These are phyloP conservation scores for Danielia reshetovae DNA, from an alignment of 805 yeast genomes.

Conservation along the genomic window DNA sequence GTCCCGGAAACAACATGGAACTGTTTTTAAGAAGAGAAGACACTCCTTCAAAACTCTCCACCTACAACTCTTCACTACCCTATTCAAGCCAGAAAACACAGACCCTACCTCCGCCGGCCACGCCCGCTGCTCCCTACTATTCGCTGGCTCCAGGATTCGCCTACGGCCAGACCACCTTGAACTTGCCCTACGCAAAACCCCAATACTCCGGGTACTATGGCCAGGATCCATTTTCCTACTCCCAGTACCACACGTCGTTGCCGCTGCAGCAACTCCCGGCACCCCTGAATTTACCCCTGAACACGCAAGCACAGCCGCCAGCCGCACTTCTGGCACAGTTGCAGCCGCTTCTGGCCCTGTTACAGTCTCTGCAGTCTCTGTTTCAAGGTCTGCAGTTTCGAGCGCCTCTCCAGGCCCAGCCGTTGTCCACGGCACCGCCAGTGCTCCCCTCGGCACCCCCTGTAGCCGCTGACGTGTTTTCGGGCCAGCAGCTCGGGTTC, in stretches of 20 bases:
- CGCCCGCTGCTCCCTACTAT: too few relatives aligned
- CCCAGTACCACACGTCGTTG: too few relatives aligned
- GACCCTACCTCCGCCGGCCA: not conserved
- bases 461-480: too few relatives aligned
- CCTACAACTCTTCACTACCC: not conserved
- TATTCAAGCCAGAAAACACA: not conserved
- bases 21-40: not conserved
- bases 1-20: not conserved
- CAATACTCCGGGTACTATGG: slow-evolving; percentile 2
- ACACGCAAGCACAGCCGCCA: too few relatives aligned
- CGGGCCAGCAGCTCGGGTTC: too few relatives aligned
- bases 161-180: too few relatives aligned
- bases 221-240: slow-evolving; percentile 4
- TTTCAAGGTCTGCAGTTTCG: not conserved
- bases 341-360: not conserved
- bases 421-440: not conserved
- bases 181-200: not conserved
- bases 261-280: too few relatives aligned
- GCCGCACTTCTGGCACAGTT: not conserved
- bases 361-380: not conserved
- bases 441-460: not conserved
- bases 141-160: too few relatives aligned
- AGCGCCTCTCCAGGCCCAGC: not conserved
- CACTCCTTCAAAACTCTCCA: not conserved
- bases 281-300: too few relatives aligned